Evolutionary conservation across 768 basidiomycete species (phyloP), one percentile per base, ranked within the genome.

Genomic region (Russula earlei): DNA sequence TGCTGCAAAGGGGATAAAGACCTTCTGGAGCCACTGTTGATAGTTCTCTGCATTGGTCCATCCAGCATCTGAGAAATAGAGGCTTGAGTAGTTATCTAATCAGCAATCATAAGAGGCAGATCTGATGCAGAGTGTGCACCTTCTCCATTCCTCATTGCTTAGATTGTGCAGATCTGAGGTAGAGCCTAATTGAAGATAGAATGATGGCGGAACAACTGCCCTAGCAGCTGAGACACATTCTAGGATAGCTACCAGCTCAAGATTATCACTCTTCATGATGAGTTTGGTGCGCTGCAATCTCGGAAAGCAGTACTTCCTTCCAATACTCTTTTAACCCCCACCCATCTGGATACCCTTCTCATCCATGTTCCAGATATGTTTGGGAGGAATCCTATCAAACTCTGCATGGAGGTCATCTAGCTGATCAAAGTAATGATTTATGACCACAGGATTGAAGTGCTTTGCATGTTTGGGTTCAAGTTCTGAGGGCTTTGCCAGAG

Each of bases 351-450:
- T 47, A 4, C 25, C 49, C 17, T 49, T 40, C n/a, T 49, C 25
- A 6, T 49, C 49, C 49, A 40, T 40, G n/a, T 49, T 49, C 49
- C 49, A 49, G 2, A 49, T 49, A 10, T 49, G 49, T 37, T 49
- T 22, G 0, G 37, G 49, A 19, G 49, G 49, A 6, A 49, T 49
- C 2, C 37, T 37, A 49, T 11, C 25, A 36, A 36, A 17, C n/a
- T 12, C 4, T 0, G 15, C 37, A 38, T 38, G 37, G 5, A 38
- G 17, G 7, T 31, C 10, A 5, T 31, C 29, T 31, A 31, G 29
- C 29, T 31, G 7, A 31, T 31, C 29, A 31, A 31, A 31, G 29
- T 31, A 31, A n/a, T n/a, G n/a, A n/a, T n/a, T n/a, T n/a, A n/a
- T n/a, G n/a, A n/a, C n/a, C n/a, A n/a, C n/a, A n/a, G n/a, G n/a